Evolutionary conservation across 768 basidiomycete genomes (phyloP), one percentile per base, ranked within the genome.

Genomic region (Collybia nuda): DNA sequence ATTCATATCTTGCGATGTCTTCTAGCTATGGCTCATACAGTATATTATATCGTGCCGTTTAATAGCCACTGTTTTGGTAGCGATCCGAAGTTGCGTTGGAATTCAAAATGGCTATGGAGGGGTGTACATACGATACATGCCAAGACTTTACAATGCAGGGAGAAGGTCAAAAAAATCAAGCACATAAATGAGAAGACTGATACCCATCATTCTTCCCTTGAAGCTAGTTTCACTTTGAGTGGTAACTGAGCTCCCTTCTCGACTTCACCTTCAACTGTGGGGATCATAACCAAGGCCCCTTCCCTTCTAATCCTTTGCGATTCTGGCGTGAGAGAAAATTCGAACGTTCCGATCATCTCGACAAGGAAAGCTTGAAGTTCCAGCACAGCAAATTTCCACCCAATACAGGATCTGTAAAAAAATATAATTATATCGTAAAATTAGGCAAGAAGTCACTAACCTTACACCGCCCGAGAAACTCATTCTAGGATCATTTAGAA

Each of bases 291-390:
- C 11, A 74, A 46, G 26, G 67, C 70, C 12, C 69, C 59, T 59
- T 77, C 75, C 19, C 72, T 63, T 41, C 75, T 57, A 35, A 78
- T 55, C 40, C 54, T 66, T 50, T 60, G 53, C 1, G 67, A 61
- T 47, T 73, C 64, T 14, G 69, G 64, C 2, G 73, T 72, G 28
- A 64, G 67, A 52, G 72, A 52, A 53, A 85, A 79, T 54, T 84
- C 77, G 56, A 85, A 82, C 55, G 77, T 71, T 28, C 71, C 63
- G 36, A 85, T 50, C 18, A 82, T 67, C 57, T 83, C 81, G 19
- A 78, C 72, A n/a, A 85, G 58, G 63, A 86, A 82, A 0, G 76
- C 71, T 54, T 85, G 84, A 14, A 84, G 59, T 60, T 86, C 82
- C 36, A 74, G 59, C 0, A 82, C 57, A 3, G 71, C 71, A 43